Base-by-base conservation (phyloP, 306 rosid genomes). In the Citrullus mucosospermus region DNA sequence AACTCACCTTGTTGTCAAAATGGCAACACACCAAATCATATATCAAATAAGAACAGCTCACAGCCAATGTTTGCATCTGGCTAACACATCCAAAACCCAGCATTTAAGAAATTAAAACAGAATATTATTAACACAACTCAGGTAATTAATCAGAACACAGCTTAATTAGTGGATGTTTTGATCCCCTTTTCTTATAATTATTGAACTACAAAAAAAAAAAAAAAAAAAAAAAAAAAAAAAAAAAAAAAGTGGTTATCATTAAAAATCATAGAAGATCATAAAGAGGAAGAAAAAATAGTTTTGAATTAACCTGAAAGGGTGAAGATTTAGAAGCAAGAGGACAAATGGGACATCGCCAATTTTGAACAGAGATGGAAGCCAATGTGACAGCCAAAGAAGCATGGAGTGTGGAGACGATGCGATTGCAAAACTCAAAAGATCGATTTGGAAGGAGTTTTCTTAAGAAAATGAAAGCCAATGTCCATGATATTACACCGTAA, bases 291-390 rank as follows among this genome's bases (percentile, higher is more conserved):
- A 51, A 4, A 51, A 6, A 51, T 5, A 51, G 18, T 50, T 6
- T 4, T 13, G 55, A 20, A 65, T 2, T 41, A 76, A 88, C 98
- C 97, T 93, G 96, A 50, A 1, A 48, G 1, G 77, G 83, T 20
- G 97, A 90, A 76, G 96, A 87, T 1, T 72, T 81, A 32, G 94
- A 78, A 46, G 92, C 93, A 69, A 78, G 10, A 79, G 91, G 87
- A 71, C 94, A 92, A 57, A 88, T 78, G 25, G 98, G 94, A 79
- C 97, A 92, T 2, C 62, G 86, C 97, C 96, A 90, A 81, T 89
- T 87, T 82, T 88, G 20, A 39, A 93, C 88, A 17, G 93, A 86
- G 50, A 89, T 81, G 11, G 90, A 86, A 71, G 97, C 89, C 39
- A 91, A 75, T 5, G 89, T 82, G 2, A 93, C 97, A 14, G 91